Evolutionary conservation across 495 filamentous ascomycete genomes (phyloP), one percentile per base, ranked within the genome.

Genomic region (Tuber brumale): DNA sequence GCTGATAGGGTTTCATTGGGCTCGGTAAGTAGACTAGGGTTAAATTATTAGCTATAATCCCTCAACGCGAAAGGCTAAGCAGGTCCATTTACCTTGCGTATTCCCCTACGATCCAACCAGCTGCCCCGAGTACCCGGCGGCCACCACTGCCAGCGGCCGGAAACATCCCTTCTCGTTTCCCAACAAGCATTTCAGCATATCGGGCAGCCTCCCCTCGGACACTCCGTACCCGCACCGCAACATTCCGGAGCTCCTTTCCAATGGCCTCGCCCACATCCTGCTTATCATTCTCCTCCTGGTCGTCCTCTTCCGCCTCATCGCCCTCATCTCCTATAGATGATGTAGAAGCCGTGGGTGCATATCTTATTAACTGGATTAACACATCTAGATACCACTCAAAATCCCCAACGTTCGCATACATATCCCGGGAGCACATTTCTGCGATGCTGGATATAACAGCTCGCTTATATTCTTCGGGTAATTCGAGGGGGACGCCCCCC

Each of bases 381-480:
- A 94, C 88, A 75, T 92, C 90, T 71, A 98, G 89, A 85, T 98
- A 98, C 95, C 95, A 99, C 77, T 97, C 95, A 83, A 99, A 98
- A 82, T 99, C 95, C 70, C 85, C 85, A 70, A 98, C 85, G 81
- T 92, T 92, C 23, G 89, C 87, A 83, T 97, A 99, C 75, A 93
- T 97, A 77, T 93, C 91, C 71, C 90, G 88, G n/a, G 92, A 93
- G 84, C 96, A 98, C 88, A 99, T 95, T 75, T 92, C 90, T 35
- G 98, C 81, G 74, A 97, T 93, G 69, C 91, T 88, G 48, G 88
- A 87, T 42, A 97, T 91, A 43, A 97, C 92, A 76, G 91, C 91
- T 18, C 90, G 83, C 51, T 89, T 90, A 83, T 97, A 98, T 70
- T 95, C 93, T 74, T 92, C 89, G 8, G 95, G 93, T 23, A 97